A percentile compares a stretch with the other conserved stretches of the same genome.
phyloP scores from a whole-genome alignment of 1,284 basidiomycete genomes.

The Ustilago sp. region DNA sequence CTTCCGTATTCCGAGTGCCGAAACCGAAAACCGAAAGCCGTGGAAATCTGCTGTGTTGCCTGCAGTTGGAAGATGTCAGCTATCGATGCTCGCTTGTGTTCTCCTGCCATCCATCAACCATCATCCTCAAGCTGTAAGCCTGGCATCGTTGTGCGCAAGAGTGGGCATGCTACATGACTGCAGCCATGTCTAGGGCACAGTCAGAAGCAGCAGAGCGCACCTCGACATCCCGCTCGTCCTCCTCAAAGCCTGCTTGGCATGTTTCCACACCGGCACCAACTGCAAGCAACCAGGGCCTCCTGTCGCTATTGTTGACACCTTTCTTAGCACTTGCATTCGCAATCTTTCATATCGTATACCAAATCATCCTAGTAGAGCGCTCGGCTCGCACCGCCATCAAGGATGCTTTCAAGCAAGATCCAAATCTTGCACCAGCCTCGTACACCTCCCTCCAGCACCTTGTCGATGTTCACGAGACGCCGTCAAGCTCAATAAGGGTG shows the following conservation, averaged over 20 bases:
- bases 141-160: neutral
- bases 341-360: conserved; percentile 33
- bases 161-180: neutral
- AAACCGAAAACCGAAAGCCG: too few species aligned
- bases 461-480: conserved; percentile 7
- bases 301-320: conserved; percentile 23
- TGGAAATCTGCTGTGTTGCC: too few species aligned
- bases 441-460: conserved; percentile 20
- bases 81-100: neutral
- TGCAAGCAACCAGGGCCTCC: neutral
- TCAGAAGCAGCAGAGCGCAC: conserved; percentile 1
- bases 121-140: neutral
- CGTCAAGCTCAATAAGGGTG: conserved; percentile 9
- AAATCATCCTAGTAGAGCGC: conserved; percentile 5
- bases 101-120: neutral
- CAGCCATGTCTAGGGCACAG: conserved; percentile 7
- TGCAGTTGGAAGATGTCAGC: too few species aligned
- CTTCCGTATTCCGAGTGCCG: too few species aligned
- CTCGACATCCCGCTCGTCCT: neutral
- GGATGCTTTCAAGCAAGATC: neutral
- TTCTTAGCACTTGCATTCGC: conserved; percentile 28
- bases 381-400: neutral
- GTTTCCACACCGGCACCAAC: neutral
- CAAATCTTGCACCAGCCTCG: conserved; percentile 5
- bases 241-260: neutral